Evolutionary conservation across 768 basidiomycete species (phyloP).

Genomic region (Tricholoma hemisulphureum): DNA sequence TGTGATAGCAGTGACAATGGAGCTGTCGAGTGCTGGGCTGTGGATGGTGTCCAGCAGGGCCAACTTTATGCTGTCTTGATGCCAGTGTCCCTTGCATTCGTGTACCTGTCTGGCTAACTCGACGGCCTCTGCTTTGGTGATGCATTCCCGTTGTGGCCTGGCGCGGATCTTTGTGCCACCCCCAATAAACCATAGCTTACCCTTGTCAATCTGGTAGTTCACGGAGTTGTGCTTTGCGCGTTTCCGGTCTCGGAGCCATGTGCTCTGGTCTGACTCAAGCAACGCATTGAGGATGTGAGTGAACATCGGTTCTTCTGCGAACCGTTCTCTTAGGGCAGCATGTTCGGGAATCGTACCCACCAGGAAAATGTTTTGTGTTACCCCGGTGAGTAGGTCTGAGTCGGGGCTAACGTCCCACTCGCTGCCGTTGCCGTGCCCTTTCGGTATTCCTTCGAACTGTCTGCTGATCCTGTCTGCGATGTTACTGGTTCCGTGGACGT

Average conservation of each 20-base stretch:
- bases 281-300: slow-evolving; percentile 29
- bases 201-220: background rate
- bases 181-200: background rate
- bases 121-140: background rate
- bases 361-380: background rate
- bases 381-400: slow-evolving; percentile 16
- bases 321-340: slow-evolving; percentile 10
- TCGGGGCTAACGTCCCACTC: too few relatives aligned
- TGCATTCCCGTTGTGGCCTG: background rate
- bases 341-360: background rate
- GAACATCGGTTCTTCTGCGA: slow-evolving; percentile 21
- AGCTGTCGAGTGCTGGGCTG: background rate
- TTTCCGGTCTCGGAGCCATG: background rate
- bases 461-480: slow-evolving; percentile 30
- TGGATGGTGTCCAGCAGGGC: too few relatives aligned
- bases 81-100: background rate
- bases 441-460: too few relatives aligned
- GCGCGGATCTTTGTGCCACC: background rate
- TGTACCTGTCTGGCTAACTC: background rate
- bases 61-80: background rate
- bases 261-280: slow-evolving; percentile 10
- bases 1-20: background rate
- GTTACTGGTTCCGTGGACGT: slow-evolving; percentile 22
- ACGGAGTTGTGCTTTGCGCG: too few relatives aligned
- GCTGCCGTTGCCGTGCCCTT: too few relatives aligned